phyloP scores from a whole-genome alignment of 2,329 filamentous ascomycete species.

The Aspergillus fumigatiaffinis region DNA sequence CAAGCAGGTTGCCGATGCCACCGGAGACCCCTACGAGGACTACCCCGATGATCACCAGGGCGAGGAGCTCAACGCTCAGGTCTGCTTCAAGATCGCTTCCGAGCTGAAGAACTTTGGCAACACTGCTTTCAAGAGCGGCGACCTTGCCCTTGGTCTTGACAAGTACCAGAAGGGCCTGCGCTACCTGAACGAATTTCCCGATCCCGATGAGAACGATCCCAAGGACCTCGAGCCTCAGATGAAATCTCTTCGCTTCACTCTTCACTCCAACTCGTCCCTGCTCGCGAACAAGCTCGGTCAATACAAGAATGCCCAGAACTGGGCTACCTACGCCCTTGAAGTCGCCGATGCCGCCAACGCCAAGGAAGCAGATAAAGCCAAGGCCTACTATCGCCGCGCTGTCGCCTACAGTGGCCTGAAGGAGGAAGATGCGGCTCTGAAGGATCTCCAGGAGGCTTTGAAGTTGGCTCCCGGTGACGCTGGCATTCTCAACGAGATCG shows the following conservation, averaged over 20 bases:
- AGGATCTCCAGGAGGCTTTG: constrained; percentile 71
- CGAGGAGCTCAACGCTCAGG: constrained; percentile 60
- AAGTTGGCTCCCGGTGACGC: constrained; percentile 71
- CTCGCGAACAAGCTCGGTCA: constrained; percentile 75
- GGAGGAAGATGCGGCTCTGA: constrained; percentile 77
- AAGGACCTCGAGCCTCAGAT: constrained; percentile 64
- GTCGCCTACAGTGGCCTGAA: constrained; percentile 71
- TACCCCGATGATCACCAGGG: constrained; percentile 78
- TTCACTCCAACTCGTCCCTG: constrained; percentile 86
- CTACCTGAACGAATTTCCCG: constrained; percentile 82
- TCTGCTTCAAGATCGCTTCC: constrained; percentile 72
- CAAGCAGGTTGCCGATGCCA: constrained; percentile 68
- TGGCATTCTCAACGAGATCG: constrained; percentile 70
- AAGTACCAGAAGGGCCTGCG: constrained; percentile 95
- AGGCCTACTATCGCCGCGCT: constrained; percentile 81
- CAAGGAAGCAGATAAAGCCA: constrained; percentile 74
- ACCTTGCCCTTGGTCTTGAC: constrained; percentile 66
- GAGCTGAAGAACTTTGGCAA: constrained; percentile 92
- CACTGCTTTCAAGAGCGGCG: constrained; percentile 78
- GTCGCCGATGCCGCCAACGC: constrained; percentile 55
- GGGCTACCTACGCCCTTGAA: constrained; percentile 69
- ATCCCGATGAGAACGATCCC: constrained; percentile 64
- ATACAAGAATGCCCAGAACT: constrained; percentile 66
- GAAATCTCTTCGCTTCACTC: constrained; percentile 70
- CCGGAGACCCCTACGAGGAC: constrained; percentile 91